phyloP scores from a whole-genome alignment of 1,284 basidiomycete species.

The Chalciporus sp. region DNA sequence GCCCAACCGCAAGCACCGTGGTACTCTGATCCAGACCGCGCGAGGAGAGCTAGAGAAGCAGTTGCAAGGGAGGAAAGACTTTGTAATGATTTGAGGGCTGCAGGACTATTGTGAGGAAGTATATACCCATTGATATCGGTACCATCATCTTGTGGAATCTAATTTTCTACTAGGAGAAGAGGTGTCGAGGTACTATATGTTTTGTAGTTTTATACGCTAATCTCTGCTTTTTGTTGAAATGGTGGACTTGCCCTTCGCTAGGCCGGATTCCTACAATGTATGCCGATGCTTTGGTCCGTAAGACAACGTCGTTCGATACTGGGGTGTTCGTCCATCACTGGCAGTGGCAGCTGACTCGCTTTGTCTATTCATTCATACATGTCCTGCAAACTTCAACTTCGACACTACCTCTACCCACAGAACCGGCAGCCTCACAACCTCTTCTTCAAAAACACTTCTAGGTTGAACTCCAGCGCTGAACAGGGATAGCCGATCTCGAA shows the following conservation, averaged over 20 bases:
- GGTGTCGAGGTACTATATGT: conserved; percentile 1
- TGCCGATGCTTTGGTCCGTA: background rate
- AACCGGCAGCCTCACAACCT: conserved; percentile 45
- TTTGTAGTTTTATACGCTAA: conserved; percentile 24
- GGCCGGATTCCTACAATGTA: conserved; percentile 3
- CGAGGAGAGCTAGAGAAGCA: conserved; percentile 47
- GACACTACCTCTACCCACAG: background rate
- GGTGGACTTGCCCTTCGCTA: conserved; percentile 4
- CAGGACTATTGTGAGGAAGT: conserved; percentile 57
- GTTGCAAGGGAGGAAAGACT: conserved; percentile 44
- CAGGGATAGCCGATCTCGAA: conserved; percentile 97
- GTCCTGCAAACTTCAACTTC: conserved; percentile 1
- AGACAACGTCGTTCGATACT: no score
- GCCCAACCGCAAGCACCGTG: conserved; percentile 27
- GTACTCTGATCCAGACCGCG: conserved; percentile 47
- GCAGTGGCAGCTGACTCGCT: background rate
- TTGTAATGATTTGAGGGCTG: conserved; percentile 60
- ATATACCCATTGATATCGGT: conserved; percentile 2
- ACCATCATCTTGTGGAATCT: background rate
- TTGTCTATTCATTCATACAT: conserved; percentile 7
- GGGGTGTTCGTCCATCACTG: background rate
- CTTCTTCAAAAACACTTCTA: conserved; percentile 88
- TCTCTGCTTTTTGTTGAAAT: conserved; percentile 3
- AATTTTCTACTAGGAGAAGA: background rate
- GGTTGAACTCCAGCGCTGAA: conserved; percentile 90